A percentile compares a stretch with the other conserved stretches of the same genome.
Evolutionary conservation across 208 protist species (phyloP).

Genomic region (Crithidia acanthocephali): DNA sequence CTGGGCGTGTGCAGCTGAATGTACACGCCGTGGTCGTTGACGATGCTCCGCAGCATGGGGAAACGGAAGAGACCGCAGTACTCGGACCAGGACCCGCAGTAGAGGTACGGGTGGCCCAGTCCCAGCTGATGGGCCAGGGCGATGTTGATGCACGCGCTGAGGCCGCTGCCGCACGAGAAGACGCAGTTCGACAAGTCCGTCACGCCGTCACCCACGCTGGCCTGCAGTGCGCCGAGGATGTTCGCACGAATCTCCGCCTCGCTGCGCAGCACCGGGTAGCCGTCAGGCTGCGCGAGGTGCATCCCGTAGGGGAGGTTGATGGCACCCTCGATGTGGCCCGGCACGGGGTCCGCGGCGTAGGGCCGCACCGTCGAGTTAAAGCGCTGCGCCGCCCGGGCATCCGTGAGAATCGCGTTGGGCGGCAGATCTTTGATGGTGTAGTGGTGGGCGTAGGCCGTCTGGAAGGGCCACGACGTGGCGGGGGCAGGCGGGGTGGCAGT

Average conservation of each 20-base stretch:
- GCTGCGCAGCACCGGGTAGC: constrained; percentile 39
- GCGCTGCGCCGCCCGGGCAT: constrained; percentile 57
- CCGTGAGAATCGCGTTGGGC: constrained; percentile 59
- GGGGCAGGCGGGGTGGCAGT: constrained; percentile 16
- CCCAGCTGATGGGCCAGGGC: constrained; percentile 64
- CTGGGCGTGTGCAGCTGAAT: constrained; percentile 46
- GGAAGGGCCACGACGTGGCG: constrained; percentile 48
- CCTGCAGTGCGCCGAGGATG: constrained; percentile 41
- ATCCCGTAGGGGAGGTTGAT: constrained; percentile 57
- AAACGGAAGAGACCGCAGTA: constrained; percentile 58
- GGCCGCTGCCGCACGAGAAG: constrained; percentile 84
- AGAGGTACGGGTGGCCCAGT: constrained; percentile 72
- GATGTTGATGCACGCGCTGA: constrained; percentile 82
- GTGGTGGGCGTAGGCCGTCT: constrained; percentile 39
- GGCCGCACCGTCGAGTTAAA: constrained; percentile 73
- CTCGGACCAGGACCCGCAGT: constrained; percentile 86
- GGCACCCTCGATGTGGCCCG: constrained; percentile 79
- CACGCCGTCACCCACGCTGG: constrained; percentile 12
- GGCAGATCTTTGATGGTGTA: constrained; percentile 50
- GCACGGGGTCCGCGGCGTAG: constrained; percentile 51
- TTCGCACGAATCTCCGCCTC: constrained; percentile 53
- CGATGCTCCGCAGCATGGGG: constrained; percentile 46
- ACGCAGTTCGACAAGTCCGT: constrained; percentile 61
- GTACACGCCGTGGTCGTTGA: constrained; percentile 58
- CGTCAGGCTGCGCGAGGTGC: constrained; percentile 26